phyloP scores from a whole-genome alignment of 23 red algal genomes.

The Pyropia yezoensis region DNA sequence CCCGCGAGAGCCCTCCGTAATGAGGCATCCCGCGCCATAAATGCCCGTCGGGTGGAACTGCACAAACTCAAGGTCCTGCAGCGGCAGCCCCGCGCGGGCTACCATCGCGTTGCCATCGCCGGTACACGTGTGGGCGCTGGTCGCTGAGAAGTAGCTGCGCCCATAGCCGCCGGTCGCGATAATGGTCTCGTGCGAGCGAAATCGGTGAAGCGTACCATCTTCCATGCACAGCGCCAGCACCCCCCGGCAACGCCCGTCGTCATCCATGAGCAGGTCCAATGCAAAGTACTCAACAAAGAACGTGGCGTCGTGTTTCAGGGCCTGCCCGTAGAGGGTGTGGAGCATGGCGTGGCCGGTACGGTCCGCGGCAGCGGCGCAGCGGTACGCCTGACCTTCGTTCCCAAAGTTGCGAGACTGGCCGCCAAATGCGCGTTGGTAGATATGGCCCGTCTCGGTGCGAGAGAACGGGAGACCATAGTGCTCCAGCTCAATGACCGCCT shows the following conservation, averaged over 20 bases:
- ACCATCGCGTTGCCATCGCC: constrained; percentile 97
- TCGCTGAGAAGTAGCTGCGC: constrained; percentile 81
- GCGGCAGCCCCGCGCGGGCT: constrained; percentile 69
- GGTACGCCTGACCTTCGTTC: constrained; percentile 90
- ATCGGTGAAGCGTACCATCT: constrained; percentile 89
- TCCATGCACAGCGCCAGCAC: constrained; percentile 85
- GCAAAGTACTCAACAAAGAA: constrained; percentile 99
- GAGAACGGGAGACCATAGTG: constrained; percentile 92
- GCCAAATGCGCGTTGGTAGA: constrained; percentile 97
- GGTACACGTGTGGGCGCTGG: constrained; percentile 90
- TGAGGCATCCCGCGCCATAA: constrained; percentile 94
- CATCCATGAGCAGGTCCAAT: constrained; percentile 87
- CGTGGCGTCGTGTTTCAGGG: constrained; percentile 76
- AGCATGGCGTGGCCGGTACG: constrained; percentile 92
- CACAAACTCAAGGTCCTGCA: constrained; percentile 97
- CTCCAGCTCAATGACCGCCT: constrained; percentile 85
- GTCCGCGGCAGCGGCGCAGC: constrained; percentile 95
- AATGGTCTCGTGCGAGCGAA: constrained; percentile 72
- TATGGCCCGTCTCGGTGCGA: constrained; percentile 72
- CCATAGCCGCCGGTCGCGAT: constrained; percentile 92
- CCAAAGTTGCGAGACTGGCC: constrained; percentile 85
- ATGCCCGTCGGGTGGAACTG: constrained; percentile 98
- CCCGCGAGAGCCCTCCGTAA: constrained; percentile 89
- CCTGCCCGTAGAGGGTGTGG: constrained; percentile 87
- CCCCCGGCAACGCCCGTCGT: constrained; percentile 73